Evolutionary conservation across 345 rosid genomes (phyloP), one percentile per base, ranked within the genome.

Genomic region (Hypericum perforatum): DNA sequence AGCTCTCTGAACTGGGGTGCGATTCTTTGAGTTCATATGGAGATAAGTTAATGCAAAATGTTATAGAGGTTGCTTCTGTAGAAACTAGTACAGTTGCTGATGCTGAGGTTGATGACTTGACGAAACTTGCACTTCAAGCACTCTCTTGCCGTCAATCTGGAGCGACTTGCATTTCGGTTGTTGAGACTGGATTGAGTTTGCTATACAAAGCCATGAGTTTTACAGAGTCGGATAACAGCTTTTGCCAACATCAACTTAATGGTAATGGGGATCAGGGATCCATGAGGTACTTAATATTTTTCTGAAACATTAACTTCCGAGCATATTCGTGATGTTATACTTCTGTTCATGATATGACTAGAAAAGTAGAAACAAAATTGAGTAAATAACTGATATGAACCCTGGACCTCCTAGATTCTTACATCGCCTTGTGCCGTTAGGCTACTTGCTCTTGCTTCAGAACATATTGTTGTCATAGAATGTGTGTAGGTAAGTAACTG

Each of bases 141-240:
- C 68, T 83, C 65, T 62, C 62, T 22, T 63, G 45, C 68, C 63
- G 89, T 70, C 95, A 72, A 61, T 63, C 78, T 69, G 70, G 71
- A 8, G 79, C 78, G 37, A 78, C 77, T 0, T 68, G 87, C 57
- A 59, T 78, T 53, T 72, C 68, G 9, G 62, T 75, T 0, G 55
- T 76, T 14, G 85, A 77, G 56, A 55, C 41, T 9, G 78, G 76
- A 40, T 68, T 85, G 49, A 62, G 65, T 55, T 47, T 78, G 36
- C 74, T 85, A 47, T 72, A 75, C 14, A 70, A 51, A 41, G 70
- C 71, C 16, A 46, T 71, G 32, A 60, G 41, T 51, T 43, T 38
- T 56, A 54, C 16, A 16, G 54, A 62, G 52, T 64, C 53, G 39
- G 59, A 52, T 41, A 40, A 53, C 63, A 50, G 58, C 65, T 63